phyloP scores from a whole-genome alignment of 352 stramenopile genomes.

The Globisporangium viniferum region DNA sequence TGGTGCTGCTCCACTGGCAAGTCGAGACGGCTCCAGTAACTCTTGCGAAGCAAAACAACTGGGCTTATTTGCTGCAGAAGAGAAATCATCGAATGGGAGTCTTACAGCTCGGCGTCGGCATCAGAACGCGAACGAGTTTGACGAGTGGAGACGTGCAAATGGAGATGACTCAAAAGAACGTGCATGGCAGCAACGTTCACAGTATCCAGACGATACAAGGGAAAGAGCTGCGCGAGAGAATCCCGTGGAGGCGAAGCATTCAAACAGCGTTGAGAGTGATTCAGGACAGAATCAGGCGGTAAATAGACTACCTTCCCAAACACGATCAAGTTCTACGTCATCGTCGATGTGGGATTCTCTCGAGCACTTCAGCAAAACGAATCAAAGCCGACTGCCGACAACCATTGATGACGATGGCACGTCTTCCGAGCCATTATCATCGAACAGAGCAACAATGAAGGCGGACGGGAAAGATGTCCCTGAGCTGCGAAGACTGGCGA shows the following conservation, averaged over 20 bases:
- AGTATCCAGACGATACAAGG: background rate
- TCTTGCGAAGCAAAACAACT: slow-evolving; percentile 12
- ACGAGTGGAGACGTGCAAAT: background rate
- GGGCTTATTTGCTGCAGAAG: slow-evolving; percentile 10
- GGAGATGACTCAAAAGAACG: background rate
- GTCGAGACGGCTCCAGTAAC: background rate
- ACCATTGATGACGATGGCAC: slow-evolving; percentile 12
- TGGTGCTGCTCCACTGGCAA: background rate
- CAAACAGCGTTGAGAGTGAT: background rate
- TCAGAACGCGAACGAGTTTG: background rate
- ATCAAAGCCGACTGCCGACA: slow-evolving; percentile 44
- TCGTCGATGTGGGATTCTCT: slow-evolving; percentile 59
- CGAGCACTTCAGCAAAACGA: slow-evolving; percentile 81
- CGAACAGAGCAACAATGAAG: background rate
- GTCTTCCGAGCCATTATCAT: background rate
- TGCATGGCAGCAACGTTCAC: background rate
- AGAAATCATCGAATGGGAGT: slow-evolving; percentile 5
- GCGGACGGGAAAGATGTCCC: slow-evolving; percentile 2
- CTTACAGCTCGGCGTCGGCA: slow-evolving; percentile 13
- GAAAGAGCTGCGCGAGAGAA: background rate
- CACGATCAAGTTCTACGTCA: background rate
- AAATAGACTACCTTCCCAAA: background rate
- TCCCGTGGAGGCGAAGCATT: background rate
- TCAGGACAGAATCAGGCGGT: background rate
- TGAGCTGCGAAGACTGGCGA: background rate